Conservation (phyloP, 2,329 filamentous ascomycete species). For the Volutella citrinella region DNA sequence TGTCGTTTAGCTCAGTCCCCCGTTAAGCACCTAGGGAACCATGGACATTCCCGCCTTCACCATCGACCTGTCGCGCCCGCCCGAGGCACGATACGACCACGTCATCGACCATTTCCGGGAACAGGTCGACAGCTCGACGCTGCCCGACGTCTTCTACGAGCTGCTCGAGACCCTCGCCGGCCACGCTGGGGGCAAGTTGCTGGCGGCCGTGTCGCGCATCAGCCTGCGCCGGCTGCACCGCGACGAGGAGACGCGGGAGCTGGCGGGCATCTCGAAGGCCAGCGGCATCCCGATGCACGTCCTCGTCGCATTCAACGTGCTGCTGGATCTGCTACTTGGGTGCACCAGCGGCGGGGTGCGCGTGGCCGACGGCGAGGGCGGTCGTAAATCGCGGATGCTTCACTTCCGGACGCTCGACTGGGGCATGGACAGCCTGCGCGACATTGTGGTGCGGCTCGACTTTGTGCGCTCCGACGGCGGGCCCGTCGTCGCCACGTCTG, state of each 20-base stretch:
- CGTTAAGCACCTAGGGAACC: too few relatives aligned
- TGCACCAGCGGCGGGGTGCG: constrained; percentile 53
- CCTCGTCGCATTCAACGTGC: constrained; percentile 59
- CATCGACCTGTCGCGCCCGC: constrained; percentile 25
- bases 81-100: constrained; percentile 25
- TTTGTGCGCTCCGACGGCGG: constrained; percentile 36
- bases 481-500: constrained; percentile 39
- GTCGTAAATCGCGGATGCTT: constrained; percentile 34
- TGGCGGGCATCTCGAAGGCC: constrained; percentile 53
- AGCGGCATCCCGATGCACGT: constrained; percentile 55
- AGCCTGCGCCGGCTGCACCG: constrained; percentile 49
- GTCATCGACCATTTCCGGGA: constrained; percentile 20
- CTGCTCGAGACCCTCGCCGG: constrained; percentile 33
- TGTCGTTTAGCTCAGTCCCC: too few relatives aligned
- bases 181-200: constrained; percentile 16
- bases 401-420: constrained; percentile 57
- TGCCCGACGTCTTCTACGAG: constrained; percentile 50
- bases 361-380: constrained; percentile 6
- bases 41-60: constrained; percentile 24
- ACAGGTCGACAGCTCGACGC: constrained; percentile 14
- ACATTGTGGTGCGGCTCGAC: constrained; percentile 50
- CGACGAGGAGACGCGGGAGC: constrained; percentile 57
- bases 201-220: constrained; percentile 38
- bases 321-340: constrained; percentile 62
- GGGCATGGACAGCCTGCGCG: constrained; percentile 49